phyloP scores from a whole-genome alignment of 1,139 yeast genomes.

The Geotrichum fermentans region DNA sequence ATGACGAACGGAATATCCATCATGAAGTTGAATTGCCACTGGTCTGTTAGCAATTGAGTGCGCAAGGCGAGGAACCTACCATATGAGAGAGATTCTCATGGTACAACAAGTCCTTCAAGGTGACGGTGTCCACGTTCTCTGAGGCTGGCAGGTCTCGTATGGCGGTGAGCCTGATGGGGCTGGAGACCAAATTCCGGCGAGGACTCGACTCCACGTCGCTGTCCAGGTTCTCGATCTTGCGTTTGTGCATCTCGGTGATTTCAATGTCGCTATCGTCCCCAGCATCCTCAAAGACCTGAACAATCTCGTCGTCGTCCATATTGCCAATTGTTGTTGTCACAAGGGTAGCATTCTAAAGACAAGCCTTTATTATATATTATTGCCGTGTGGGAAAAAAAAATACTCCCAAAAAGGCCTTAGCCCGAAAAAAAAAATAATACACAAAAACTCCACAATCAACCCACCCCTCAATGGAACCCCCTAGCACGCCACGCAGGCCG shows the following conservation, averaged over 20 bases:
- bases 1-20: conserved; percentile 30
- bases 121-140: conserved; percentile 24
- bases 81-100: conserved; percentile 19
- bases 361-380: not conserved
- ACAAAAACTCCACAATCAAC: not conserved
- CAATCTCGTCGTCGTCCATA: not conserved
- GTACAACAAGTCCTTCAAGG: conserved; percentile 25
- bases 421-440: not conserved
- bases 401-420: not conserved
- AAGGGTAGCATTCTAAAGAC: too few species aligned
- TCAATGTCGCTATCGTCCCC: conserved; percentile 5
- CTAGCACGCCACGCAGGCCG: conserved; percentile 4
- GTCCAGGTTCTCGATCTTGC: not conserved
- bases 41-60: not conserved
- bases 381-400: not conserved
- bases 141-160: conserved; percentile 22
- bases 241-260: not conserved
- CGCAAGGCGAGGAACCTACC: not conserved
- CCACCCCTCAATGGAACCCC: conserved; percentile 4
- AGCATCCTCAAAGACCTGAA: not conserved
- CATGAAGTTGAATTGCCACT: conserved; percentile 35
- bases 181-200: conserved; percentile 10
- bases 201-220: not conserved
- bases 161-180: conserved; percentile 22
- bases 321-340: too few species aligned